A percentile compares a stretch with the other conserved stretches of the same genome.
phyloP scores from a whole-genome alignment of 495 filamentous ascomycete species.

The Pyronema omphalodes region DNA sequence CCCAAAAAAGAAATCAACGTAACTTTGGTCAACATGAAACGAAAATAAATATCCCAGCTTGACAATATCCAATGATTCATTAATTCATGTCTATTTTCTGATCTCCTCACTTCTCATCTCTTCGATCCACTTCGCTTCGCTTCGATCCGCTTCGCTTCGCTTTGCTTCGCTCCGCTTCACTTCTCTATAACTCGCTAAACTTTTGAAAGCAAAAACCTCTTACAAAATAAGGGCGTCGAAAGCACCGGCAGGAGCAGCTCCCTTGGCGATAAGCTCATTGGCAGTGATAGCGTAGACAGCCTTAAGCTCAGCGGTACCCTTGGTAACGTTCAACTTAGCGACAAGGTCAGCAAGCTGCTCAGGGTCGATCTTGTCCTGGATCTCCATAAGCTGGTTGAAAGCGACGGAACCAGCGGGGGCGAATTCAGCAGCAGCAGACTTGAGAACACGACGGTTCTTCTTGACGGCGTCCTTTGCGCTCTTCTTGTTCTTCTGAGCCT shows the following conservation, averaged over 20 bases:
- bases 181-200: no score
- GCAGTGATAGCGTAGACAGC: constrained; percentile 30
- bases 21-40: no score
- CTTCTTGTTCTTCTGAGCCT: constrained; percentile 92
- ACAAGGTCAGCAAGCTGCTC: constrained; percentile 73
- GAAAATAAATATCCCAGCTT: no score
- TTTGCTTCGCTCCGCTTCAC: no score
- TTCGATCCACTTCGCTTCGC: no score
- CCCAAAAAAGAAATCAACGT: no score
- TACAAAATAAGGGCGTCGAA: constrained; percentile 10
- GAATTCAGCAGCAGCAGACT: constrained; percentile 79
- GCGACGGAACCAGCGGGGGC: constrained; percentile 70
- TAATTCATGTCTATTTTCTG: no score
- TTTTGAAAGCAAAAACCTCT: no score
- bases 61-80: no score
- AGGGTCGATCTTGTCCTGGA: constrained; percentile 71
- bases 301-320: constrained; percentile 51
- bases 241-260: constrained; percentile 9
- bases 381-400: constrained; percentile 70
- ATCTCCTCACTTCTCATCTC: no score
- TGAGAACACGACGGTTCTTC: constrained; percentile 97
- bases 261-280: constrained; percentile 15
- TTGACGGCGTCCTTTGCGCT: constrained; percentile 93
- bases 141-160: no score
- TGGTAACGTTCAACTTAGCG: constrained; percentile 54